Conservation (phyloP, 2,329 filamentous ascomycete genomes). For the Colletotrichum musicola region DNA sequence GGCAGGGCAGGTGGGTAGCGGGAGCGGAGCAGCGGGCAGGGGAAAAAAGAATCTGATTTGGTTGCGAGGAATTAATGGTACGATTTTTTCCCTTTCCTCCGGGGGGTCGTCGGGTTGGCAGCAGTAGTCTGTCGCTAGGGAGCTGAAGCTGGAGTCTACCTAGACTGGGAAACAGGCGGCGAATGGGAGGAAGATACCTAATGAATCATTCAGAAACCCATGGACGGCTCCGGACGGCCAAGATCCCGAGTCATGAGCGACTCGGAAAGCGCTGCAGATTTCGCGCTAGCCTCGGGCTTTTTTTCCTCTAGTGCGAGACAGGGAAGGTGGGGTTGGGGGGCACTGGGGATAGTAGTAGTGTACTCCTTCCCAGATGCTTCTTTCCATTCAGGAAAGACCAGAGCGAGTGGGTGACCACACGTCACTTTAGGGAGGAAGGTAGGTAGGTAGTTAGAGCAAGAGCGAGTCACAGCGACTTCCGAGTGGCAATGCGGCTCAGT, state of each 20-base stretch:
- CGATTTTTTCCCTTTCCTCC: neutral
- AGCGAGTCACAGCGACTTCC: no score
- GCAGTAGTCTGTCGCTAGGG: neutral
- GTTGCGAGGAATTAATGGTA: slow-evolving; percentile 9
- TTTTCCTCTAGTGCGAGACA: neutral
- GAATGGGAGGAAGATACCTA: slow-evolving; percentile 25
- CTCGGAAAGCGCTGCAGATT: slow-evolving; percentile 15
- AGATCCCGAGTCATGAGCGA: slow-evolving; percentile 35
- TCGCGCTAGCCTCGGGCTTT: slow-evolving; percentile 30
- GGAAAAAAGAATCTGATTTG: neutral
- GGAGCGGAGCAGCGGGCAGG: slow-evolving; percentile 11
- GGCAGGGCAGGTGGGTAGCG: slow-evolving; percentile 4
- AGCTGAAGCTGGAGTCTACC: neutral
- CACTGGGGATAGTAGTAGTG: neutral
- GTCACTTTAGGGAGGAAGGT: no score
- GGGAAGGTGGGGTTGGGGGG: neutral
- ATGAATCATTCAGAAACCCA: slow-evolving; percentile 35
- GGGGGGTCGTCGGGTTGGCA: neutral
- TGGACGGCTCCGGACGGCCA: slow-evolving; percentile 18
- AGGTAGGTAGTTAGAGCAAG: no score
- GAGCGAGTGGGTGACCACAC: no score
- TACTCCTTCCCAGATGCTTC: no score
- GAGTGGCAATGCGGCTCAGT: neutral
- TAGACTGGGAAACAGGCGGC: slow-evolving; percentile 24
- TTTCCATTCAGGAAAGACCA: no score